These are phyloP conservation scores for Suillus placidus DNA, from an alignment of 768 basidiomycete species.

Conservation along the genomic window DNA sequence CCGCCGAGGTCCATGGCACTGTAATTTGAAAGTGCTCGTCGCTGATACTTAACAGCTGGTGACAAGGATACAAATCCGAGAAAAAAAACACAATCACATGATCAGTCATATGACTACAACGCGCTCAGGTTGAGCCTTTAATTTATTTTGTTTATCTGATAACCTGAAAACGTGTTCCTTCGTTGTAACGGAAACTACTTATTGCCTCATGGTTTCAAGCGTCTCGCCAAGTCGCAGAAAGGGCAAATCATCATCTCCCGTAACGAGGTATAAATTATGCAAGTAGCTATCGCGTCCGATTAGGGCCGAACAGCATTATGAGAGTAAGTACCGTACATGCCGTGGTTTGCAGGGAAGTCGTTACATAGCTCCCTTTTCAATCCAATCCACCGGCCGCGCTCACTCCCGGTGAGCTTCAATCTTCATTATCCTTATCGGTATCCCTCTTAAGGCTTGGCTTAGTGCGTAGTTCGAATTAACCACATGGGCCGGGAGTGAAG, in stretches of 20 bases:
- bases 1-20: constrained; percentile 14
- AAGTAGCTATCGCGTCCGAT: background rate
- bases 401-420: background rate
- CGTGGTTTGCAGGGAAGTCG: background rate
- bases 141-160: background rate
- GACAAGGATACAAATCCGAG: background rate
- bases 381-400: background rate
- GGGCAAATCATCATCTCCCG: background rate
- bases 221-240: background rate
- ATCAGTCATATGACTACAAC: background rate
- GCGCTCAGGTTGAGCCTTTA: background rate
- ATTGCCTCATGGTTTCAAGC: background rate
- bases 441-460: background rate
- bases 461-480: background rate
- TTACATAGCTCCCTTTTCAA: background rate
- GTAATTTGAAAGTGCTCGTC: background rate
- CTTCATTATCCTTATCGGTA: background rate
- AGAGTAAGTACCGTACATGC: background rate
- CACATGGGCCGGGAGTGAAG: background rate
- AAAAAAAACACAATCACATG: background rate
- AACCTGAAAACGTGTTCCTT: background rate
- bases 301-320: background rate
- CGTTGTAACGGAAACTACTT: background rate
- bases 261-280: background rate
- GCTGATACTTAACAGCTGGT: too few species aligned